Conservation (phyloP, 768 basidiomycete species). For the Myochromella boudieri region DNA sequence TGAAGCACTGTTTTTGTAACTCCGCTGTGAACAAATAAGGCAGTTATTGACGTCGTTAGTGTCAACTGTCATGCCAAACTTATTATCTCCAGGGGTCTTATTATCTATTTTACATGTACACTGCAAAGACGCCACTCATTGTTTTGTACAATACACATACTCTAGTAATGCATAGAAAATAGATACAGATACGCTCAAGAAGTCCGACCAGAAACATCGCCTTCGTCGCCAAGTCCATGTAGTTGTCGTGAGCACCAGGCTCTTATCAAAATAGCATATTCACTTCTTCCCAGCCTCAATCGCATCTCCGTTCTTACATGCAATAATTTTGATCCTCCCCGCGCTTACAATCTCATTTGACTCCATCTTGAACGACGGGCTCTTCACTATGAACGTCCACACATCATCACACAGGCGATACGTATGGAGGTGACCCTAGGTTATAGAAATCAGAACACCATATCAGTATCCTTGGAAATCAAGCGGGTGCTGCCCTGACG, state of each 20-base stretch:
- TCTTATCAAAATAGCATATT: no score
- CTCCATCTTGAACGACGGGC: constrained; percentile 95
- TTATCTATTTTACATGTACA: no score
- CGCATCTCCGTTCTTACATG: constrained; percentile 94
- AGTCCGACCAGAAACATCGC: no score
- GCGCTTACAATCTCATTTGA: constrained; percentile 74
- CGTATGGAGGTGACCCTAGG: constrained; percentile 84
- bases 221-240: constrained; percentile 1
- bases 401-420: constrained; percentile 95
- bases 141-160: no score
- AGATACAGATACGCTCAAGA: no score
- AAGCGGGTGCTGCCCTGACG: neutral
- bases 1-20: constrained; percentile 15
- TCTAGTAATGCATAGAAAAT: no score
- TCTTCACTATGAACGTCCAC: constrained; percentile 97
- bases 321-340: constrained; percentile 93
- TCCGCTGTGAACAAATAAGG: constrained; percentile 18
- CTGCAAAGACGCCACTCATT: no score
- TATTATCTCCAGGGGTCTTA: no score
- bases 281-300: constrained; percentile 82
- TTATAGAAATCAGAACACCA: neutral
- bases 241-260: constrained; percentile 8
- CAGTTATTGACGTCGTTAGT: no score
- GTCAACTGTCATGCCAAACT: no score
- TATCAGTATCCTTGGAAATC: no score